Conservation (phyloP, 1,139 yeast species). For the Taphrina pruni region DNA sequence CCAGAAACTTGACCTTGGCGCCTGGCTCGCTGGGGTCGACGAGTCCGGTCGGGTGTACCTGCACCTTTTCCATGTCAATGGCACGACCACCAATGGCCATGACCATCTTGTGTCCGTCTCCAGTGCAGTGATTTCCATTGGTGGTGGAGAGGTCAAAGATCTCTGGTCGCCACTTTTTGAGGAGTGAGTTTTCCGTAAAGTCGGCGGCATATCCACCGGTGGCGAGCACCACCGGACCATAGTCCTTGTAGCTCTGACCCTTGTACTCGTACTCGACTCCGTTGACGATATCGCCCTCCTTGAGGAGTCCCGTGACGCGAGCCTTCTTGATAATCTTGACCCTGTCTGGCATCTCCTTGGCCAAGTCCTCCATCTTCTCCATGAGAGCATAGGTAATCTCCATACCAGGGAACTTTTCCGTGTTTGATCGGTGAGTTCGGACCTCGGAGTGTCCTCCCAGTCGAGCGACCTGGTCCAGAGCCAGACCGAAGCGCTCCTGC, state of each 20-base stretch:
- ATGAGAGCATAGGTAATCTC: slow-evolving; percentile 71
- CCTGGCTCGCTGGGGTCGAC: slow-evolving; percentile 65
- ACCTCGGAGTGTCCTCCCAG: slow-evolving; percentile 78
- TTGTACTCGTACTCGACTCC: slow-evolving; percentile 59
- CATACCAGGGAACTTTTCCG: slow-evolving; percentile 73
- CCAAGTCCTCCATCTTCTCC: slow-evolving; percentile 60
- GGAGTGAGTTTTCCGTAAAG: slow-evolving; percentile 60
- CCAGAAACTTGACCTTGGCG: slow-evolving; percentile 67
- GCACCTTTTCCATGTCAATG: slow-evolving; percentile 76
- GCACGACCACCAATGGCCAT: slow-evolving; percentile 65
- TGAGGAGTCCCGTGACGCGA: slow-evolving; percentile 55
- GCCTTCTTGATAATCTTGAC: slow-evolving; percentile 61
- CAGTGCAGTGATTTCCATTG: slow-evolving; percentile 75
- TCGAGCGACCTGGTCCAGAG: slow-evolving; percentile 68
- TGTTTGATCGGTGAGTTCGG: slow-evolving; percentile 75
- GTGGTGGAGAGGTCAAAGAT: slow-evolving; percentile 70
- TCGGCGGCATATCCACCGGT: slow-evolving; percentile 81
- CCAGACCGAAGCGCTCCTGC: slow-evolving; percentile 64
- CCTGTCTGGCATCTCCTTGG: slow-evolving; percentile 60
- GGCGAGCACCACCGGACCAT: slow-evolving; percentile 71
- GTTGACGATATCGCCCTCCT: slow-evolving; percentile 53
- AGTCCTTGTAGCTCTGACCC: slow-evolving; percentile 48
- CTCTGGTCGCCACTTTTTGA: slow-evolving; percentile 66
- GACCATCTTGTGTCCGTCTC: slow-evolving; percentile 73
- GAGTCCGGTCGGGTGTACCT: slow-evolving; percentile 83